Base-by-base conservation (phyloP, 257 asterid genomes). In the Thymus mandschuricus region DNA sequence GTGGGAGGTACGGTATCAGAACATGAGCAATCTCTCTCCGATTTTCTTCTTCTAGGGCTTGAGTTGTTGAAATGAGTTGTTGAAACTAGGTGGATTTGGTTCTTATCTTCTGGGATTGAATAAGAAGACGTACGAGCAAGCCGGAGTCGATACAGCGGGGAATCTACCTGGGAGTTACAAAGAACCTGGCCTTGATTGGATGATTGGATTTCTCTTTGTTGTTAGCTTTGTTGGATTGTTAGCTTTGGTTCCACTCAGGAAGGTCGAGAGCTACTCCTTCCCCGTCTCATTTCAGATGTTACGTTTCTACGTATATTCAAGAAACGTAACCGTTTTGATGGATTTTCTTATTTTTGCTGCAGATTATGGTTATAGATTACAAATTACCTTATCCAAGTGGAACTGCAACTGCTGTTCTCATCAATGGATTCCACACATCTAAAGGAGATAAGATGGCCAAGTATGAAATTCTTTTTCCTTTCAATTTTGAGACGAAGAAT, bases 361-460 rank as follows among this genome's bases (percentile, higher is more conserved):
- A 88, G 95, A 84, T 88, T 21, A 82, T 88, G 95, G 86, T 88
- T 33, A 79, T 88, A 73, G 88, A 88, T 66, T 86, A 88, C 75
- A 84, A 86, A 28, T 71, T 88, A 64, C 48, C 90, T 55, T 88
- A 82, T 81, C 95, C 95, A 62, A 88, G 88, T 77, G 95, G 95
- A 51, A 86, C 92, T 60, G 95, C 95, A 13, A 86, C 95, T 60
- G 90, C 92, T 79, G 95, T 84, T 77, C 90, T 88, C 13, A 88
- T 88, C 83, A 84, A 88, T 72, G 95, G 92, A 68, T 88, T 88
- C 34, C 92, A 88, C 72, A 86, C 90, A 1, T 34, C 75, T n/a
- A 88, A 84, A 72, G 95, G 90, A 72, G 83, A 86, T 76, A 79
- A 89, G 74, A 76, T 76, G 86, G 88, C 91, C 30, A 83, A 84